Conservation (phyloP, 163 green algal species). For the Smithsoniella earleae region DNA sequence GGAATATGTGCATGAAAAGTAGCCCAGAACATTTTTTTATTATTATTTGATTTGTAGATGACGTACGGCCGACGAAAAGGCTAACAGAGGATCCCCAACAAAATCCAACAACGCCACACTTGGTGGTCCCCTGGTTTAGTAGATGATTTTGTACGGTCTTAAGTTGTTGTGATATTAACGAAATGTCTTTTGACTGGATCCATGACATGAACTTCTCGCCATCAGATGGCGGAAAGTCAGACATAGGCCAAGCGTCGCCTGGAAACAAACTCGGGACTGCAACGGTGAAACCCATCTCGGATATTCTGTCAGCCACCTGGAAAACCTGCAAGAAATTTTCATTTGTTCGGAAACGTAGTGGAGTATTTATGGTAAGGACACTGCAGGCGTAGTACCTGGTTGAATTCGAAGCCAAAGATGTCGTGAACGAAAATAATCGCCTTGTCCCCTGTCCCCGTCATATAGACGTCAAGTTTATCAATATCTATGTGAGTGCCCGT, state of each 20-base stretch:
- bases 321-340: constrained; percentile 36
- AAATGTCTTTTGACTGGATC: constrained; percentile 20
- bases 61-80: constrained; percentile 19
- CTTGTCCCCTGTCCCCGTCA: constrained; percentile 30
- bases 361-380: too few relatives aligned
- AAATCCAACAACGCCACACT: constrained; percentile 38
- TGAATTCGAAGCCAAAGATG: constrained; percentile 44
- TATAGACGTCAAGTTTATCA: constrained; percentile 34
- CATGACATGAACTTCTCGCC: constrained; percentile 44
- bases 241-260: constrained; percentile 40
- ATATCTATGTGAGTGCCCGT: neutral
- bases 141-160: constrained; percentile 30
- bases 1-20: too few relatives aligned
- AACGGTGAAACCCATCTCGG: constrained; percentile 36
- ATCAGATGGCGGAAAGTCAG: constrained; percentile 44
- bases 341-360: neutral
- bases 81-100: constrained; percentile 42
- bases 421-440: constrained; percentile 37
- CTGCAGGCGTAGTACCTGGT: constrained; percentile 37
- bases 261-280: constrained; percentile 39
- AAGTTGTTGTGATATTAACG: neutral
- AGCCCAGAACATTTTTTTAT: too few relatives aligned
- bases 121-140: constrained; percentile 33
- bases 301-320: constrained; percentile 41
- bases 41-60: too few relatives aligned